phyloP scores from a whole-genome alignment of 2,329 filamentous ascomycete species.

The Arthroderma uncinatum region DNA sequence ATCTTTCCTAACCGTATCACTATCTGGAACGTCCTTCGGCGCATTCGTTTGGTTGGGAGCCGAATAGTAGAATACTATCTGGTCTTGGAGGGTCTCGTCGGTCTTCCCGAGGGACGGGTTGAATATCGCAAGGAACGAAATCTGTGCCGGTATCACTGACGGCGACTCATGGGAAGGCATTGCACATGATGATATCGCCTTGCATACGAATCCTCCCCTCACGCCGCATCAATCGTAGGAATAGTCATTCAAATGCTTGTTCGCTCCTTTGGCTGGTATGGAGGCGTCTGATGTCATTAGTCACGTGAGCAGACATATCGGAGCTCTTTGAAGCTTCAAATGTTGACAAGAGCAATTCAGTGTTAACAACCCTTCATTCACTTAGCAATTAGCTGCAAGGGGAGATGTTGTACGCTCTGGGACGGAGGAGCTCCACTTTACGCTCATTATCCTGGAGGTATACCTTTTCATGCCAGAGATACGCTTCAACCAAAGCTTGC shows the following conservation, averaged over 20 bases:
- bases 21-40: slow-evolving; percentile 17
- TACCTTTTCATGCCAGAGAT: neutral
- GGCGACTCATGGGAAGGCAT: slow-evolving; percentile 30
- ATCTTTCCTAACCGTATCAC: slow-evolving; percentile 18
- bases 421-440: neutral
- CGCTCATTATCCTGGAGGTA: neutral
- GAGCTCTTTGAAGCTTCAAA: neutral
- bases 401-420: neutral
- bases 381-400: neutral
- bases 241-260: neutral
- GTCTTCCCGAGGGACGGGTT: slow-evolving; percentile 68
- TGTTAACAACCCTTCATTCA: neutral
- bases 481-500: slow-evolving; percentile 23
- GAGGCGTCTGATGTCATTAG: neutral
- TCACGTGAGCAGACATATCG: neutral
- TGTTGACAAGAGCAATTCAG: neutral
- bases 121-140: slow-evolving; percentile 89
- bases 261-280: neutral
- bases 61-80: slow-evolving; percentile 90
- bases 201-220: neutral
- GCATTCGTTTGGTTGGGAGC: slow-evolving; percentile 19
- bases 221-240: neutral
- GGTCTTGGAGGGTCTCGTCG: slow-evolving; percentile 63
- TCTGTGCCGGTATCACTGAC: slow-evolving; percentile 60
- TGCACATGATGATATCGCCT: slow-evolving; percentile 15